Percentiles rank a stretch among this genome's conserved stretches.
These are phyloP conservation scores for Naegleria lovaniensis DNA, from an alignment of 208 protist species.

Conservation along the genomic window DNA sequence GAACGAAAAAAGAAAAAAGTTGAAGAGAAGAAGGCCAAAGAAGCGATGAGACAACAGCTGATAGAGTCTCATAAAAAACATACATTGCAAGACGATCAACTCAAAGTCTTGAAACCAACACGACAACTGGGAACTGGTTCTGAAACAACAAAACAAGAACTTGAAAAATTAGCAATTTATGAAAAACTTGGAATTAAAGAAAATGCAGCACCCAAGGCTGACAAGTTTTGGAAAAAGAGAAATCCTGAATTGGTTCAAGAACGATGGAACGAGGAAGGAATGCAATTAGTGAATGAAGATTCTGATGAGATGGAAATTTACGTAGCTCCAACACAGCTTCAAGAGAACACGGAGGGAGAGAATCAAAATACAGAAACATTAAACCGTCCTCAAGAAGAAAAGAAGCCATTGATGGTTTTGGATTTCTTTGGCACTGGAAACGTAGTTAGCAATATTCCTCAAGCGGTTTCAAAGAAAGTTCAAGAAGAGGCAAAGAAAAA, in stretches of 20 bases:
- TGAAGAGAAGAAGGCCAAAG: neutral
- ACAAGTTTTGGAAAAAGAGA: neutral
- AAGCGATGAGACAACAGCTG: neutral
- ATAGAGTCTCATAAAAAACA: neutral
- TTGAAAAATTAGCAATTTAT: neutral
- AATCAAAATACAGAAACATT: neutral
- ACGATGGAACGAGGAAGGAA: neutral
- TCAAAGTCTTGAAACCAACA: neutral
- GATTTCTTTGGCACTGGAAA: neutral
- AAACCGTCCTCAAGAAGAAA: neutral
- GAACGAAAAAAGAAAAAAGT: conserved; percentile 2
- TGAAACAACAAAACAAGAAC: conserved; percentile 14
- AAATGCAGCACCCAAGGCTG: neutral
- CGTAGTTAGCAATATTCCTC: neutral
- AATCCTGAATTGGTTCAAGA: neutral
- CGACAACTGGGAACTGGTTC: neutral
- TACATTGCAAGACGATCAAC: neutral
- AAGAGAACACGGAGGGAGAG: neutral
- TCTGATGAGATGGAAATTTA: neutral
- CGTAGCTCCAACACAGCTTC: neutral
- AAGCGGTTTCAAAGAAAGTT: neutral
- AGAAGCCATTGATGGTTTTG: neutral
- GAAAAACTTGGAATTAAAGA: neutral
- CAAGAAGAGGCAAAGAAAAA: neutral
- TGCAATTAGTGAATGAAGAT: neutral